Percentiles rank a stretch among this genome's conserved stretches.
Evolutionary conservation across 495 filamentous ascomycete species (phyloP).

Genomic region (Immersiella caudata): DNA sequence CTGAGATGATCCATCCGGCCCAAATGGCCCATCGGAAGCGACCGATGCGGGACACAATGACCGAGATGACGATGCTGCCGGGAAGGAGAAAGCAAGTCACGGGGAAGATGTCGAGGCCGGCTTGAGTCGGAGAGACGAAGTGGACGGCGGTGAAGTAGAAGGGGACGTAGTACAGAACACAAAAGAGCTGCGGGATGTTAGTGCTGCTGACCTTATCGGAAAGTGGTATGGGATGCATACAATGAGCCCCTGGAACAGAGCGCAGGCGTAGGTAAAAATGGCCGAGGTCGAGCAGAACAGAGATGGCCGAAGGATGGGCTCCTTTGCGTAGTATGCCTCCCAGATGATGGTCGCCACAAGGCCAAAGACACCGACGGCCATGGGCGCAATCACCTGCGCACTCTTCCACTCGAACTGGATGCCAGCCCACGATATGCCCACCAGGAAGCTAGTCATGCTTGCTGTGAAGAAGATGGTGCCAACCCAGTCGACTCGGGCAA

Average conservation of each 20-base stretch:
- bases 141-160: constrained; percentile 68
- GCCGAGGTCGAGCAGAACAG: constrained; percentile 49
- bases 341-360: constrained; percentile 39
- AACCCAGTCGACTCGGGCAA: constrained; percentile 43
- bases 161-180: constrained; percentile 60
- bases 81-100: constrained; percentile 36
- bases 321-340: constrained; percentile 45
- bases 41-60: constrained; percentile 52
- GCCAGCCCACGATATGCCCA: constrained; percentile 62
- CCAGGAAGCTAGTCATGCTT: constrained; percentile 52
- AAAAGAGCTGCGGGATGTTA: constrained; percentile 34
- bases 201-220: background rate
- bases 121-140: constrained; percentile 53
- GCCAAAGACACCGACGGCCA: constrained; percentile 45
- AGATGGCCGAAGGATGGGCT: constrained; percentile 57
- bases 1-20: constrained; percentile 57
- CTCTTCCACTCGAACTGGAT: constrained; percentile 54
- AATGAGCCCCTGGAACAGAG: constrained; percentile 42
- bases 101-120: constrained; percentile 48
- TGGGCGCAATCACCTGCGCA: constrained; percentile 49
- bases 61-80: constrained; percentile 51
- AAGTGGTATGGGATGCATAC: constrained; percentile 40
- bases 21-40: constrained; percentile 59
- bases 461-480: constrained; percentile 51
- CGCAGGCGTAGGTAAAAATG: constrained; percentile 41